Evolutionary conservation across 1,284 basidiomycete genomes (phyloP).

Genomic region (Lentinus polychrous): DNA sequence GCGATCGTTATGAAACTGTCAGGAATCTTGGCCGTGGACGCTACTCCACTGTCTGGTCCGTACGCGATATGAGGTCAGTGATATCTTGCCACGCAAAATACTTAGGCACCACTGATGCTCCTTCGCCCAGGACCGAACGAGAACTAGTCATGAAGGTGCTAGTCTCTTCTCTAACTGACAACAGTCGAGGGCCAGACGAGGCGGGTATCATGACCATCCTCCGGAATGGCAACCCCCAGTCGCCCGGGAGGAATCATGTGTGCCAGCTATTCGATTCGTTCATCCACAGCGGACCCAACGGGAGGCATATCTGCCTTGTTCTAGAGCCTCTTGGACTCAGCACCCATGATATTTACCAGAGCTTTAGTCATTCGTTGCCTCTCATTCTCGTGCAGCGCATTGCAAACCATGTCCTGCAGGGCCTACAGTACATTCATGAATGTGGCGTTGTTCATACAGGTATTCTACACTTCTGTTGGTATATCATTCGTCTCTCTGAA

Average conservation of each 20-base stretch:
- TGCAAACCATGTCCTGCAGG: background rate
- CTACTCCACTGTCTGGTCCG: background rate
- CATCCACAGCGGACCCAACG: background rate
- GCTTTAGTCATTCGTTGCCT: background rate
- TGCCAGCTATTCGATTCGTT: background rate
- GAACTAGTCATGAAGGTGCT: conserved; percentile 1
- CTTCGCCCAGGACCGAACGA: background rate
- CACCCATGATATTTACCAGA: background rate
- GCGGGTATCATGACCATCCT: background rate
- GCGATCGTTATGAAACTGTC: background rate
- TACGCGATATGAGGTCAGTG: background rate
- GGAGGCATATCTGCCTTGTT: background rate
- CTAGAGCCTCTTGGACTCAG: background rate
- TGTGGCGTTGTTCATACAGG: conserved; percentile 4
- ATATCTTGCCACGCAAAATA: too few relatives aligned
- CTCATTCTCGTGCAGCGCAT: conserved; percentile 1
- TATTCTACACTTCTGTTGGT: background rate
- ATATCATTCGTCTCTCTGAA: too few relatives aligned
- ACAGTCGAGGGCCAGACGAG: background rate
- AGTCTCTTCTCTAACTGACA: background rate
- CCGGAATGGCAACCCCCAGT: background rate
- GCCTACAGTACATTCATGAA: background rate
- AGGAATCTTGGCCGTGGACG: background rate
- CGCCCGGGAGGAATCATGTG: background rate
- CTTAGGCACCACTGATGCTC: background rate